A percentile compares a stretch with the other conserved stretches of the same genome.
phyloP scores from a whole-genome alignment of 1,284 basidiomycete species.

The Cryptococcus floricola region DNA sequence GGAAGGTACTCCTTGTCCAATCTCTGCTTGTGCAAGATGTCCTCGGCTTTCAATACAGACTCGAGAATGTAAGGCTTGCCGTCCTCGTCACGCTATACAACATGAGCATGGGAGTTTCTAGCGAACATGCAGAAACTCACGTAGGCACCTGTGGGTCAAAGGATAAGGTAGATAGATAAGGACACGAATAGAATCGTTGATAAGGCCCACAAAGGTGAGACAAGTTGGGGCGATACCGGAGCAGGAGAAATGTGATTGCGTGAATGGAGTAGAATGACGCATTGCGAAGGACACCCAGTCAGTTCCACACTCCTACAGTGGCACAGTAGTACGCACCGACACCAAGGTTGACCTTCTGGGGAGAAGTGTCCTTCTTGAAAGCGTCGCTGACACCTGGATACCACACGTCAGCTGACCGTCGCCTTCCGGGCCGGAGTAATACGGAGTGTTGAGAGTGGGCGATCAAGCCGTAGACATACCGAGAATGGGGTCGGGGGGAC shows the following conservation, averaged over 20 bases:
- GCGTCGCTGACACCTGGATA: conserved; percentile 32
- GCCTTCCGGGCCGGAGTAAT: not conserved
- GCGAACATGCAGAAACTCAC: conserved; percentile 16
- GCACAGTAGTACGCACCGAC: conserved; percentile 58
- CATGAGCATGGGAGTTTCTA: conserved; percentile 6
- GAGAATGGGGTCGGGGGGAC: conserved; percentile 35
- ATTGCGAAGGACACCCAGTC: not conserved
- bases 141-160: conserved; percentile 27
- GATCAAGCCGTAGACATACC: conserved; percentile 11
- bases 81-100: conserved; percentile 79
- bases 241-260: not conserved
- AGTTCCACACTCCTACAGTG: not conserved
- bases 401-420: not conserved
- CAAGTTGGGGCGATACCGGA: not conserved
- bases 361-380: conserved; percentile 75
- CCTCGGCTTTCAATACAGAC: conserved; percentile 75
- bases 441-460: not conserved
- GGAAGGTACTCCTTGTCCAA: conserved; percentile 97
- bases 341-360: conserved; percentile 92
- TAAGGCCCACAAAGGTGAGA: not conserved
- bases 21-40: conserved; percentile 59
- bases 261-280: not conserved
- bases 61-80: conserved; percentile 94
- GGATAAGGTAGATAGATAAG: not conserved
- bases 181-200: not conserved